Percentiles rank a stretch among this genome's conserved stretches.
phyloP scores from a whole-genome alignment of 2,329 filamentous ascomycete species.

The Xylariaceae sp. region DNA sequence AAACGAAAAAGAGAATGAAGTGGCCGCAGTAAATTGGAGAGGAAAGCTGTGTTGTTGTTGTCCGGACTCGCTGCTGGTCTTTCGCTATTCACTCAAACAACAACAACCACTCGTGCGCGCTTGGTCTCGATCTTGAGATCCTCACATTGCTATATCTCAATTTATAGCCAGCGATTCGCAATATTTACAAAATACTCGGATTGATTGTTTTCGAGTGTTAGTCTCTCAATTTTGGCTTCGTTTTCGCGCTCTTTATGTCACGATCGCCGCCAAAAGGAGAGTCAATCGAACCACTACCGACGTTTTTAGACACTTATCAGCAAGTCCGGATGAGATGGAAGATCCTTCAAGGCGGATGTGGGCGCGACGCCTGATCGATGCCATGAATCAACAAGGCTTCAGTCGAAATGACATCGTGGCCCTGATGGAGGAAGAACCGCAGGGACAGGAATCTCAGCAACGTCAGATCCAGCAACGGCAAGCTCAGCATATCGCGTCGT shows the following conservation, averaged over 20 bases:
- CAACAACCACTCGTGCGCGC: constrained; percentile 25
- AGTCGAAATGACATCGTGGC: constrained; percentile 30
- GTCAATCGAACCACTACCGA: not conserved
- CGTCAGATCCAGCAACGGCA: constrained; percentile 9
- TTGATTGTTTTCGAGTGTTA: too few species aligned
- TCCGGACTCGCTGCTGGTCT: constrained; percentile 10
- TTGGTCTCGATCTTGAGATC: constrained; percentile 20
- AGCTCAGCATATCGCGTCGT: constrained; percentile 16
- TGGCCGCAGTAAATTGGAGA: not conserved
- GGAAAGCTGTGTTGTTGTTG: not conserved
- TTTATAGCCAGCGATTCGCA: constrained; percentile 13
- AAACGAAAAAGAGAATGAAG: constrained; percentile 17
- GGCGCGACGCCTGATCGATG: constrained; percentile 33
- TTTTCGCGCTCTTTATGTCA: not conserved
- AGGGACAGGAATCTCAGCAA: constrained; percentile 19
- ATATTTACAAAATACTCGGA: constrained; percentile 4
- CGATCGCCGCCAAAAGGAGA: constrained; percentile 3
- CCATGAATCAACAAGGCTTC: constrained; percentile 33
- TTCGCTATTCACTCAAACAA: constrained; percentile 20
- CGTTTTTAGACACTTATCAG: constrained; percentile 1
- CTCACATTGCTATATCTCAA: constrained; percentile 9
- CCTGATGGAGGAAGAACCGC: constrained; percentile 27
- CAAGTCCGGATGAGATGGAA: constrained; percentile 23
- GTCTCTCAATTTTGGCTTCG: not conserved
- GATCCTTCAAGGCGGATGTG: constrained; percentile 30